These are phyloP conservation scores for Jamesozyma lodderae DNA, from an alignment of 805 yeast genomes.

Conservation along the genomic window DNA sequence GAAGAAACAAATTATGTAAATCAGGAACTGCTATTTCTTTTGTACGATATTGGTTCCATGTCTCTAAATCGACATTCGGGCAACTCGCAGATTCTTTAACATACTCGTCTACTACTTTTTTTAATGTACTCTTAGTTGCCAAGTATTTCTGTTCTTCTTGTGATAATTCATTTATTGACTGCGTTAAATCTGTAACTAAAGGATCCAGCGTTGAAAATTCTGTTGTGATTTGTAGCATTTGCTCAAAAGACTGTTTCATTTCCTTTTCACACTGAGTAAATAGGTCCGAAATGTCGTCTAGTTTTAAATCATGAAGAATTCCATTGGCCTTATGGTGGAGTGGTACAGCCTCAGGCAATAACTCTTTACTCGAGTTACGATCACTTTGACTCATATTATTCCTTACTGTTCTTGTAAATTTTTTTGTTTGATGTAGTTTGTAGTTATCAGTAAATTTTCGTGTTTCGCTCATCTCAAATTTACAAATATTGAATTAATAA, in stretches of 20 bases:
- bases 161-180: neutral
- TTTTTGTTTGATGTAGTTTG: too few relatives aligned
- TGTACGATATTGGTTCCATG: constrained; percentile 8
- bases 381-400: neutral
- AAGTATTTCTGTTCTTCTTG: neutral
- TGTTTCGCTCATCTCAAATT: neutral
- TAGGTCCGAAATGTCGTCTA: constrained; percentile 9
- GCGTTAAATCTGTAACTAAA: neutral
- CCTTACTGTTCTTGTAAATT: neutral
- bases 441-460: neutral
- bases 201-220: constrained; percentile 2
- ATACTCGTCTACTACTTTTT: neutral
- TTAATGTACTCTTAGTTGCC: neutral
- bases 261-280: constrained; percentile 12
- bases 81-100: constrained; percentile 2
- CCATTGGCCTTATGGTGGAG: constrained; percentile 13
- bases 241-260: constrained; percentile 12
- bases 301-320: constrained; percentile 12
- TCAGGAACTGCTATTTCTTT: constrained; percentile 12
- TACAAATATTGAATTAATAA: too few relatives aligned
- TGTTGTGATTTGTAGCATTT: constrained; percentile 10
- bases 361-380: neutral
- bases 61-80: neutral
- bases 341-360: constrained; percentile 14
- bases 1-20: constrained; percentile 7